Evolutionary conservation across 441 rosid genomes (phyloP).

Genomic region (Adansonia grandidieri): DNA sequence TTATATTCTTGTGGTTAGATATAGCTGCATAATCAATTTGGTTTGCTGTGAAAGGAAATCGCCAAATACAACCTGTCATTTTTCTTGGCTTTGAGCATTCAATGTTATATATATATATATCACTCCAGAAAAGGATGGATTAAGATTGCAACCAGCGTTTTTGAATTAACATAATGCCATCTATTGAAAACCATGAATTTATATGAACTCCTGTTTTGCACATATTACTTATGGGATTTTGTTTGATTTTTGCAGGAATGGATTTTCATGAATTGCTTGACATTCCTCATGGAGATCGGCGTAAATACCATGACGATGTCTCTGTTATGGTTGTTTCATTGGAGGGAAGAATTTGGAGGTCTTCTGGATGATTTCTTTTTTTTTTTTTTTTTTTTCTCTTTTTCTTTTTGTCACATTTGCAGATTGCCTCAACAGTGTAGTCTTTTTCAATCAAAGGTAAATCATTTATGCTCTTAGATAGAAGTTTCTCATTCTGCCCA

Average conservation of each 20-base stretch:
- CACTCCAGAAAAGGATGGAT: background rate
- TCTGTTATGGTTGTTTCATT: constrained; percentile 96
- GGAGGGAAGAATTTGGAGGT: constrained; percentile 96
- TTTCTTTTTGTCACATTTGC: constrained; percentile 22
- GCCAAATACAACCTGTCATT: background rate
- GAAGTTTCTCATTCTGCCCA: constrained; percentile 11
- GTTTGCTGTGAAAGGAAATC: background rate
- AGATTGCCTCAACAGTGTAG: constrained; percentile 36
- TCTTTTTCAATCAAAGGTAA: constrained; percentile 35
- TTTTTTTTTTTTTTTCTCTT: too few relatives aligned
- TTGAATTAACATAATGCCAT: constrained; percentile 8
- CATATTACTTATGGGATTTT: constrained; percentile 10
- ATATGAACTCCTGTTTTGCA: background rate
- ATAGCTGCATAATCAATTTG: background rate
- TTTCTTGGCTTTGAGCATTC: background rate
- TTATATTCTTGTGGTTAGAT: background rate
- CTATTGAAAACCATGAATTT: constrained; percentile 10
- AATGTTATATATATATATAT: too few relatives aligned
- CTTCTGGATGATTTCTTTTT: constrained; percentile 63
- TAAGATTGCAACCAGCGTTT: background rate
- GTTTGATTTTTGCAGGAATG: constrained; percentile 64
- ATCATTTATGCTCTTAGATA: too few relatives aligned
- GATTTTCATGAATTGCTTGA: constrained; percentile 90
- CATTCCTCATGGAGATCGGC: constrained; percentile 83
- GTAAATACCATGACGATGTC: constrained; percentile 95